These are phyloP conservation scores for Penicillium olsonii DNA, from an alignment of 2,329 filamentous ascomycete genomes.

Conservation along the genomic window DNA sequence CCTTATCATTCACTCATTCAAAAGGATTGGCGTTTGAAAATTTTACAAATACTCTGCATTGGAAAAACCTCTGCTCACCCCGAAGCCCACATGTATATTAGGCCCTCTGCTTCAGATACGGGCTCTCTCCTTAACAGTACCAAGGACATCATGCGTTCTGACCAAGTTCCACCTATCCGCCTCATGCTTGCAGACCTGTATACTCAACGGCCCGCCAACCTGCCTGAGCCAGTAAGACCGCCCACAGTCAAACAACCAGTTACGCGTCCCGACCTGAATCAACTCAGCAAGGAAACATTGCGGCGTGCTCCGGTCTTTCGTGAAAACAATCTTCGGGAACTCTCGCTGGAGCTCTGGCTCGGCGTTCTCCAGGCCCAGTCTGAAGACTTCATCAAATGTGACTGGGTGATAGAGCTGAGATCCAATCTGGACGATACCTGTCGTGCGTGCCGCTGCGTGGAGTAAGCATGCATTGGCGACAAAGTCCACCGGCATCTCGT, in stretches of 20 bases:
- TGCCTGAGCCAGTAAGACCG: conserved; percentile 36
- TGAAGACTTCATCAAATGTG: conserved; percentile 32
- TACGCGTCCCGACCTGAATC: conserved; percentile 33
- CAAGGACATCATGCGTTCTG: conserved; percentile 25
- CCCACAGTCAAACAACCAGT: conserved; percentile 37
- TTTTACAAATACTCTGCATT: background rate
- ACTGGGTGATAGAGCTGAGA: conserved; percentile 30
- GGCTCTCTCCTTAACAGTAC: conserved; percentile 15
- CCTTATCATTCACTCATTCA: background rate
- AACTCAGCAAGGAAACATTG: conserved; percentile 35
- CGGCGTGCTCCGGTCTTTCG: conserved; percentile 26
- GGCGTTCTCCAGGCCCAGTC: conserved; percentile 19
- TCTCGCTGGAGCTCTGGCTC: conserved; percentile 23
- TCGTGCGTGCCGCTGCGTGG: conserved; percentile 32
- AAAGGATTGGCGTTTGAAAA: background rate
- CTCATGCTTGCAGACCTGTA: conserved; percentile 27
- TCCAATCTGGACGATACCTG: conserved; percentile 32
- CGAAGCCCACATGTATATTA: background rate
- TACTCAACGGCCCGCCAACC: conserved; percentile 30
- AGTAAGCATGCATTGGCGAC: conserved; percentile 35
- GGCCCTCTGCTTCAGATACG: conserved; percentile 18
- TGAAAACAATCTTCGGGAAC: conserved; percentile 30
- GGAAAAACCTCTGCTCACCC: background rate
- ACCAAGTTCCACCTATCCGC: conserved; percentile 24
- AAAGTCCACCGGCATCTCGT: conserved; percentile 37